Conservation (phyloP, 495 filamentous ascomycete genomes). For the Letharia lupina region DNA sequence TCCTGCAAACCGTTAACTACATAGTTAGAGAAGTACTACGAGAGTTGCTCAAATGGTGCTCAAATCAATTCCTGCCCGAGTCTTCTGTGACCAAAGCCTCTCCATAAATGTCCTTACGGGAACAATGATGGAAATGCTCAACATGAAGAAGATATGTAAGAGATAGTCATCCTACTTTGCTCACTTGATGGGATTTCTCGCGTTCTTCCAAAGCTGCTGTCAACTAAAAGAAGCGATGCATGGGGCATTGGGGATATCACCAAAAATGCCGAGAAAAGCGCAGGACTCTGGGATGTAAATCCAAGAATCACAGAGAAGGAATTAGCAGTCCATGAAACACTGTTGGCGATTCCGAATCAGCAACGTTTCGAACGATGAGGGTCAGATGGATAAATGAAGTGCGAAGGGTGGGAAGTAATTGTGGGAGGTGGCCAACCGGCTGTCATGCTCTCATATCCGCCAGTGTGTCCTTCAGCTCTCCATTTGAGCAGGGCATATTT, state of each 20-base stretch:
- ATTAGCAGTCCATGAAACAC: background rate
- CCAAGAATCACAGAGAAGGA: background rate
- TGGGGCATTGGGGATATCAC: background rate
- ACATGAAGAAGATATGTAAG: background rate
- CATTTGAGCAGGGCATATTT: too few species aligned
- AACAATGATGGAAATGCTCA: background rate
- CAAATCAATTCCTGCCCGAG: background rate
- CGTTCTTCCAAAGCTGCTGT: background rate
- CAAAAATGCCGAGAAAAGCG: background rate
- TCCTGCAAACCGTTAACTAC: background rate
- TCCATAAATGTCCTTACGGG: background rate
- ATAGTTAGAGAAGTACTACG: background rate
- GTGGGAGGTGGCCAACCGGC: too few species aligned
- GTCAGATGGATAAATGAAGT: too few species aligned
- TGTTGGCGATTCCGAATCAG: background rate
- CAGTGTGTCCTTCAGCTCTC: too few species aligned
- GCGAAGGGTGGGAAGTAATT: too few species aligned
- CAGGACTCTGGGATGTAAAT: background rate
- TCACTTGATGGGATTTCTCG: background rate
- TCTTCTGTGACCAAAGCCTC: background rate
- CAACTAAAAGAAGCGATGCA: background rate
- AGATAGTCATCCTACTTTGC: background rate
- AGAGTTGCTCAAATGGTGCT: background rate
- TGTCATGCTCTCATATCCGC: too few species aligned
- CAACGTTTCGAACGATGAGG: background rate